Conservation (phyloP, 2,329 filamentous ascomycete species). For the Colletotrichum endophyticum region DNA sequence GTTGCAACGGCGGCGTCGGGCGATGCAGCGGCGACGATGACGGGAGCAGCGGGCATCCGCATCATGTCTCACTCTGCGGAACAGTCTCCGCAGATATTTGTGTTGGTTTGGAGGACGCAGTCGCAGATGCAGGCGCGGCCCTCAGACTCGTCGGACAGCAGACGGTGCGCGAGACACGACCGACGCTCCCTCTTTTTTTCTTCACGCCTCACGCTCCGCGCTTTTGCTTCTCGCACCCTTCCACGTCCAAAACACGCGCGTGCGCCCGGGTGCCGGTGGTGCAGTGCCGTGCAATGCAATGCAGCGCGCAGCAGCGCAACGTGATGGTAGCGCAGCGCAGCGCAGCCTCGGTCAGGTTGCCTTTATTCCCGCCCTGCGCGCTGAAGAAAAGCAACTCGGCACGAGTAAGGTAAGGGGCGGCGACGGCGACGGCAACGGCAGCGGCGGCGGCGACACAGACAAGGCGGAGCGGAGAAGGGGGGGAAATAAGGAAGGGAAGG, state of each 20-base stretch:
- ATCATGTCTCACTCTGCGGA: constrained; percentile 16
- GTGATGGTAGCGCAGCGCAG: neutral
- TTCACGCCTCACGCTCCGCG: neutral
- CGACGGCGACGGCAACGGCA: neutral
- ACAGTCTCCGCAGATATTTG: neutral
- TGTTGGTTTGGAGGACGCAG: neutral
- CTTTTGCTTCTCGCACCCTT: neutral
- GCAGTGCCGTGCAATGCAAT: neutral
- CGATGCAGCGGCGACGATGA: neutral
- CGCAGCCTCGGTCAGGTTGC: neutral
- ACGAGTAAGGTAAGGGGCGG: constrained; percentile 1
- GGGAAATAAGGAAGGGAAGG: neutral
- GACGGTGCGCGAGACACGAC: neutral
- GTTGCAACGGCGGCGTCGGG: neutral
- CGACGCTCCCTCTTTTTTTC: neutral
- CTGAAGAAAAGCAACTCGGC: neutral
- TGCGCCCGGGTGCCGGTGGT: neutral
- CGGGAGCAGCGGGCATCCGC: constrained; percentile 14
- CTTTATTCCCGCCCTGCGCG: neutral
- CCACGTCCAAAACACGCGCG: neutral
- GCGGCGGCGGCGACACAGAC: neutral
- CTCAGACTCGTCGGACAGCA: neutral
- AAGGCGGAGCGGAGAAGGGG: neutral
- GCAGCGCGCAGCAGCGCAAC: neutral
- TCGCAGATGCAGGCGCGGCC: neutral